A percentile compares a stretch with the other conserved stretches of the same genome.
These are phyloP conservation scores for Beverwykella pulmonaria DNA, from an alignment of 495 filamentous ascomycete species.

Conservation along the genomic window DNA sequence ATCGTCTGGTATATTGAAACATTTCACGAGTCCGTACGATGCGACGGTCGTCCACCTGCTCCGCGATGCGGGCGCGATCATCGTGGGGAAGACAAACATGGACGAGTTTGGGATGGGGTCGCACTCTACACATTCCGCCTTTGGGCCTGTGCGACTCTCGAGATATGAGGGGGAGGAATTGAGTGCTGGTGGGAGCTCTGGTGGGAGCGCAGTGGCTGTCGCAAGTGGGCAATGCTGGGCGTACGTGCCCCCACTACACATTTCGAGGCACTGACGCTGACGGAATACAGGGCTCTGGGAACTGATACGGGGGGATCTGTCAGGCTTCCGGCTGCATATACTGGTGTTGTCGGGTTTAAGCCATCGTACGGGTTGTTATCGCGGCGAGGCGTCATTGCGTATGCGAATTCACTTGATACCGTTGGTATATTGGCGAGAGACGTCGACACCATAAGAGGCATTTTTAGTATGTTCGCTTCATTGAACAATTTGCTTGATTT, in stretches of 20 bases:
- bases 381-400: conserved; percentile 87
- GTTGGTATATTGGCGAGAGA: conserved; percentile 74
- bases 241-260: conserved; percentile 45
- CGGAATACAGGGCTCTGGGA: conserved; percentile 67
- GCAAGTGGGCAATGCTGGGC: conserved; percentile 68
- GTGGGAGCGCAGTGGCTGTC: conserved; percentile 89
- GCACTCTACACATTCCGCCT: conserved; percentile 74
- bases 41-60: conserved; percentile 78
- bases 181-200: conserved; percentile 90
- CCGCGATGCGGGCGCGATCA: conserved; percentile 62
- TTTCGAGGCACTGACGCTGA: conserved; percentile 1
- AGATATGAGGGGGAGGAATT: conserved; percentile 36
- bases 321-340: conserved; percentile 88
- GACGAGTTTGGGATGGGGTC: conserved; percentile 99
- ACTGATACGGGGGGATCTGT: conserved; percentile 96
- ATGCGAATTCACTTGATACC: conserved; percentile 94
- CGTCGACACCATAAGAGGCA: conserved; percentile 52
- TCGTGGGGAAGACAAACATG: conserved; percentile 84
- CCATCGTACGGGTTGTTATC: conserved; percentile 85
- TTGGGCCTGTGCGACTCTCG: conserved; percentile 65
- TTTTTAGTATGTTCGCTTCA: conserved; percentile 57
- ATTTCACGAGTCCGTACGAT: conserved; percentile 74
- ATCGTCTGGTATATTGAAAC: conserved; percentile 73
- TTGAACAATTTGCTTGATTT: too few species aligned
- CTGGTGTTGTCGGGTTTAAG: conserved; percentile 86